Percentiles rank a stretch among this genome's conserved stretches.
phyloP scores from a whole-genome alignment of 768 basidiomycete species.

The Pisolithus sp. region DNA sequence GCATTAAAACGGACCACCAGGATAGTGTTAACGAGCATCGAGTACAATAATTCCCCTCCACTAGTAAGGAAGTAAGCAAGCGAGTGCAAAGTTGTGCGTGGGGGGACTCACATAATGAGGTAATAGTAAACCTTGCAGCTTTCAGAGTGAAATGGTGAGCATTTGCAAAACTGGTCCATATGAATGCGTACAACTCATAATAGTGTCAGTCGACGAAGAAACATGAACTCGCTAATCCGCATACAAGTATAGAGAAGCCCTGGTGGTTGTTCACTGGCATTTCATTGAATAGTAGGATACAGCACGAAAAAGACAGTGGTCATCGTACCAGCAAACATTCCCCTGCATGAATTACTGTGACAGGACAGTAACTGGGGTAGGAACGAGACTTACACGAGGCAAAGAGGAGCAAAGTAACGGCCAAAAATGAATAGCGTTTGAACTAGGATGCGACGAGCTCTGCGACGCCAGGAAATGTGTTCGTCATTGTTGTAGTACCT shows the following conservation, averaged over 20 bases:
- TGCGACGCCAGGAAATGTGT: background rate
- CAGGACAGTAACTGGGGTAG: background rate
- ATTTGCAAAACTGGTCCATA: background rate
- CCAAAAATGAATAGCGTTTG: slow-evolving; percentile 15
- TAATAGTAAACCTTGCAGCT: slow-evolving; percentile 22
- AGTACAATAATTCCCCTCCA: no score
- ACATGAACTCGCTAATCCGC: background rate
- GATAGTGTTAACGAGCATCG: slow-evolving; percentile 17
- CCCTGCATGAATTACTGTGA: background rate
- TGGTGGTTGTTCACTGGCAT: background rate
- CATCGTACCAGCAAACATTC: background rate
- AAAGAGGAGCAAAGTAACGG: slow-evolving; percentile 23
- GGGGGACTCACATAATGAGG: no score
- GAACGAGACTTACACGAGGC: slow-evolving; percentile 10
- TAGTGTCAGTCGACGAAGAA: slow-evolving; percentile 2
- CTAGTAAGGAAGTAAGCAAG: no score
- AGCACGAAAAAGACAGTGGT: background rate
- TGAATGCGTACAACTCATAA: background rate
- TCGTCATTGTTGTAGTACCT: background rate
- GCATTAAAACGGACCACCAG: slow-evolving; percentile 17
- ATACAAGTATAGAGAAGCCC: background rate
- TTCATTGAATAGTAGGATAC: background rate
- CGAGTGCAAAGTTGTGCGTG: no score
- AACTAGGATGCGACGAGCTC: slow-evolving; percentile 7
- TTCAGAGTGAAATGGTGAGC: background rate